Evolutionary conservation across 2,329 filamentous ascomycete species (phyloP), one percentile per base, ranked within the genome.

Genomic region (Fulvia fulva): DNA sequence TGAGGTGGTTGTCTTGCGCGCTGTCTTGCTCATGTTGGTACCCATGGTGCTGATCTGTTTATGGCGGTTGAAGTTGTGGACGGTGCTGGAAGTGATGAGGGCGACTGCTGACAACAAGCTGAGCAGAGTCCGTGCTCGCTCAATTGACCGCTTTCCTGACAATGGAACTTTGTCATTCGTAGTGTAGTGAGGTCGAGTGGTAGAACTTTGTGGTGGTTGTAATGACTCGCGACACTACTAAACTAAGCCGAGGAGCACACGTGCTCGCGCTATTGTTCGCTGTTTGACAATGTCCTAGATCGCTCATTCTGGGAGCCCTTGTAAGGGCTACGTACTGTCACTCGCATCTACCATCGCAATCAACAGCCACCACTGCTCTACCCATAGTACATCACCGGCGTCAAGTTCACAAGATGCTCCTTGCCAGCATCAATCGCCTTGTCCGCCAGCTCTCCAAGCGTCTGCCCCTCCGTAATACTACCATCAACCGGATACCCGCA

Each of bases 361-460:
- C 19, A 14, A 19, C 37, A 41, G 34, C 22, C 26, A 21, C 16
- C 44, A 34, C 21, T 32, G 8, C 9, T 21, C 50, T 49, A 57
- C 7, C 61, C 61, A 50, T 61, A 60, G 41, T 63, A 63, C 32
- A 58, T 55, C 25, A 63, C 57, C 46, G 56, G 61, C 28, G 57
- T 49, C 53, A 65, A 43, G 1, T 53, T 57, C 1, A 55, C 62
- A 22, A 64, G 45, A 60, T 65, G 63, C 19, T 53, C 58, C 23
- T 56, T 59, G 1, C 62, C 63, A 3, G 63, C 63, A 22, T 53
- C 49, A 21, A 65, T 57, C 6, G 63, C 63, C 54, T 64, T 58
- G 34, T 65, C 63, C 26, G 63, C 63, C 30, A 65, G 53, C n/a
- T 65, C 58, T 1, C 63, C 63, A 50, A 65, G 43, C 11, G 63